phyloP scores from a whole-genome alignment of 805 yeast genomes.

The Yamadazyma scolyti region DNA sequence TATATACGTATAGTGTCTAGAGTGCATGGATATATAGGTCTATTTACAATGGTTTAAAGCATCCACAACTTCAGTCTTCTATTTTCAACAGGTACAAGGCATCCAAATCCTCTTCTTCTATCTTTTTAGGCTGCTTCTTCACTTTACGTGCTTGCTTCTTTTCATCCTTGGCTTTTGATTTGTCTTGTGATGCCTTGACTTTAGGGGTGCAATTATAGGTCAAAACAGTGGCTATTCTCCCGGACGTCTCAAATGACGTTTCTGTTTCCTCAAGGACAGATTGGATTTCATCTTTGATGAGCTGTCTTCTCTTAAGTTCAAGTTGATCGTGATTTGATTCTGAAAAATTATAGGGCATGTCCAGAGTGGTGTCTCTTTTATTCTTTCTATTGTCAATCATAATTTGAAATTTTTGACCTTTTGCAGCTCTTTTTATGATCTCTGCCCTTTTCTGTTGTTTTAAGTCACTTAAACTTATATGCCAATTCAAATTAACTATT shows the following conservation, averaged over 20 bases:
- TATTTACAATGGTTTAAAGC: no score
- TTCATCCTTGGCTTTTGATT: conserved; percentile 7
- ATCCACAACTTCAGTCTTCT: conserved; percentile 24
- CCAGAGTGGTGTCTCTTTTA: not conserved
- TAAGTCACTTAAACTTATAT: conserved; percentile 36
- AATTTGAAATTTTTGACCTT: conserved; percentile 27
- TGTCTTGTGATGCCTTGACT: conserved; percentile 3
- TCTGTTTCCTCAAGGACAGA: conserved; percentile 26
- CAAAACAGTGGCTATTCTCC: conserved; percentile 22
- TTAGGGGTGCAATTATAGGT: conserved; percentile 19
- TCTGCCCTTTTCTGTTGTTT: conserved; percentile 34
- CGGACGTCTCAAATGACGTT: conserved; percentile 24
- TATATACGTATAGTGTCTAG: no score
- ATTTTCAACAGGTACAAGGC: conserved; percentile 38
- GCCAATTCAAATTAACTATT: conserved; percentile 31
- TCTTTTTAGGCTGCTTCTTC: conserved; percentile 11
- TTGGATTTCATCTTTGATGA: conserved; percentile 23
- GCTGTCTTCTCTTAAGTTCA: conserved; percentile 23
- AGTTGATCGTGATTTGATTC: conserved; percentile 11
- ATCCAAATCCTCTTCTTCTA: conserved; percentile 34
- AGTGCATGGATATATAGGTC: no score
- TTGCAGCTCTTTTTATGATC: conserved; percentile 25
- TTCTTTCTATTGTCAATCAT: no score
- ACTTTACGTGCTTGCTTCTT: conserved; percentile 13
- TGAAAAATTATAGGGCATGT: no score